Evolutionary conservation across 2,329 filamentous ascomycete species (phyloP), one percentile per base, ranked within the genome.

Genomic region (Fusarium scirpi): DNA sequence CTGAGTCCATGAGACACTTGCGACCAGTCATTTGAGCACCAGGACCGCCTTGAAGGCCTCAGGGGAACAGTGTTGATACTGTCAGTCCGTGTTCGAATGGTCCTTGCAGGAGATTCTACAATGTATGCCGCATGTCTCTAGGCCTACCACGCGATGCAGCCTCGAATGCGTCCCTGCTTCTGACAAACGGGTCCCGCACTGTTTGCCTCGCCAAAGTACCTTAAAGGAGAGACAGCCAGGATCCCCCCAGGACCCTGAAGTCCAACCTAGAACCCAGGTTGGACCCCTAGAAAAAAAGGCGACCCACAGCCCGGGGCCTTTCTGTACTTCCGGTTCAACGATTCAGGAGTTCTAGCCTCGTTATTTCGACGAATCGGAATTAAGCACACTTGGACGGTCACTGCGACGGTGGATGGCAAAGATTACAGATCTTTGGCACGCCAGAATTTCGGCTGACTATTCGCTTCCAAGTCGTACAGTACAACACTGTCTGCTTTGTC

Each of bases 191-290:
- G 49, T 46, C 69, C 69, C 69, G 40, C 69, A 71, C 69, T 71
- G 65, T 71, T 62, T 66, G 61, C 60, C 69, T 72, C 61, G 61
- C 56, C 68, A 66, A 71, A 71, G 65, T 66, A 47, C 57, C 53
- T 72, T 53, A 55, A 54, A 55, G 52, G 57, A 51, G 62, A 41
- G 44, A 20, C 32, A 45, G 58, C 49, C 22, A 10, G 44, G 61
- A 63, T 44, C 4, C 27, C 58, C 61, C 49, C 29, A 44, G 46
- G 46, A 53, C 58, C 63, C 63, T 32, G 45, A 45, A n/a, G 11
- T 51, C 18, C 18, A 38, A n/a, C n/a, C n/a, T n/a, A n/a, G n/a
- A n/a, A n/a, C n/a, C n/a, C n/a, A n/a, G n/a, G 43, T 58, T 58
- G 66, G 60, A 69, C 68, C 68, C 64, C 56, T 71, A 71, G 62